Percentiles rank a stretch among this genome's conserved stretches.
phyloP scores from a whole-genome alignment of 805 yeast species.

The Lipomyces orientalis region DNA sequence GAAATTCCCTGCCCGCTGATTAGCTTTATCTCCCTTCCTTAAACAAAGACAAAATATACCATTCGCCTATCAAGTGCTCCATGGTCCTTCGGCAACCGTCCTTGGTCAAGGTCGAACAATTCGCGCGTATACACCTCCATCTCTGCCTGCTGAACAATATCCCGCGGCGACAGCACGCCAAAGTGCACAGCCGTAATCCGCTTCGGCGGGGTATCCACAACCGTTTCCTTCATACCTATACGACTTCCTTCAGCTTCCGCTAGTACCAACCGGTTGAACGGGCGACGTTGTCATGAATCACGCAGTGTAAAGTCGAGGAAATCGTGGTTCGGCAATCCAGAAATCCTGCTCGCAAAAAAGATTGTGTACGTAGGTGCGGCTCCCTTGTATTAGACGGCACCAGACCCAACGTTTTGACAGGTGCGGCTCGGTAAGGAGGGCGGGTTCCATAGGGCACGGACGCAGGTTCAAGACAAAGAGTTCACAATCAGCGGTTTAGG shows the following conservation, averaged over 20 bases:
- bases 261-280: neutral
- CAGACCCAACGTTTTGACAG: too few species aligned
- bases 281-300: neutral
- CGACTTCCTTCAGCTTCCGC: neutral
- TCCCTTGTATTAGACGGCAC: too few species aligned
- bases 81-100: constrained; percentile 75
- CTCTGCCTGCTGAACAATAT: constrained; percentile 90
- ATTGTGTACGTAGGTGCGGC: neutral
- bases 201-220: constrained; percentile 84
- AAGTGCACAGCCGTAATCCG: constrained; percentile 88
- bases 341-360: neutral
- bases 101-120: constrained; percentile 82
- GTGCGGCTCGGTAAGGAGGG: too few species aligned
- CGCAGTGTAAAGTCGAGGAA: neutral
- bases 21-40: neutral
- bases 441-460: too few species aligned
- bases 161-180: constrained; percentile 89
- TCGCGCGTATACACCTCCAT: constrained; percentile 93
- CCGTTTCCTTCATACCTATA: constrained; percentile 48
- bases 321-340: constrained; percentile 1
- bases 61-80: constrained; percentile 92
- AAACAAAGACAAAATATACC: constrained; percentile 46
- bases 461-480: too few species aligned
- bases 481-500: too few species aligned
- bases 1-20: constrained; percentile 68